Evolutionary conservation across 2,329 filamentous ascomycete genomes (phyloP).

Genomic region (Anthostomella pinea): DNA sequence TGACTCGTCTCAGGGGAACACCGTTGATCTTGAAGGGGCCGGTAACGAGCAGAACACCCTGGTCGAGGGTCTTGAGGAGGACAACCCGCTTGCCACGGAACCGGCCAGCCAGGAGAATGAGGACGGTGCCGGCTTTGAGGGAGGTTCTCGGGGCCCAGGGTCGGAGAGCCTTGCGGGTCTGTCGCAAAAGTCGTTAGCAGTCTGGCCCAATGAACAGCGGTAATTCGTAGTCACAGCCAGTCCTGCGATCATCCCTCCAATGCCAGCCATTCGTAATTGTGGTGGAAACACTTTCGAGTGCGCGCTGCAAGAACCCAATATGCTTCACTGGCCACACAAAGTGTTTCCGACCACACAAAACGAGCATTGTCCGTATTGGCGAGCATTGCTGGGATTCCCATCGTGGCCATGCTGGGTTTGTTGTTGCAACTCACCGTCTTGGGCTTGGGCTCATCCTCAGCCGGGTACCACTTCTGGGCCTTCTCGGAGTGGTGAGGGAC

Average conservation of each 20-base stretch:
- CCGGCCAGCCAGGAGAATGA: constrained; percentile 98
- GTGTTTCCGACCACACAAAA: too few relatives aligned
- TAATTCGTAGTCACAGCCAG: too few relatives aligned
- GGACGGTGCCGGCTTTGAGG: constrained; percentile 90
- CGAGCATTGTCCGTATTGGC: too few relatives aligned
- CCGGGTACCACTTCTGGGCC: constrained; percentile 99
- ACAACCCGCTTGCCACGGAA: constrained; percentile 99
- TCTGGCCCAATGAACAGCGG: background rate
- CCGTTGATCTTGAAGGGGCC: constrained; percentile 99
- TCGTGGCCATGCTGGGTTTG: too few relatives aligned
- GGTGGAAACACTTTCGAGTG: too few relatives aligned
- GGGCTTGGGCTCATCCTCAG: constrained; percentile 81
- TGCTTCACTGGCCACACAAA: too few relatives aligned
- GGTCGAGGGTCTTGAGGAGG: constrained; percentile 94
- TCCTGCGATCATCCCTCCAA: too few relatives aligned
- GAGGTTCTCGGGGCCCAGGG: constrained; percentile 82
- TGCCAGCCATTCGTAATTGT: too few relatives aligned
- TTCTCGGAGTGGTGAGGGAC: constrained; percentile 85
- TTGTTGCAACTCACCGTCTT: constrained; percentile 80
- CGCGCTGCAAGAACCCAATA: too few relatives aligned
- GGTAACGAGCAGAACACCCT: constrained; percentile 98
- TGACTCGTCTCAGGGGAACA: constrained; percentile 92
- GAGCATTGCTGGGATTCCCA: too few relatives aligned
- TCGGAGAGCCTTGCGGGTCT: constrained; percentile 94
- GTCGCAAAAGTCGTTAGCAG: constrained; percentile 33